These are phyloP conservation scores for Hyphopichia fennica DNA, from an alignment of 1,139 yeast genomes.

Conservation along the genomic window DNA sequence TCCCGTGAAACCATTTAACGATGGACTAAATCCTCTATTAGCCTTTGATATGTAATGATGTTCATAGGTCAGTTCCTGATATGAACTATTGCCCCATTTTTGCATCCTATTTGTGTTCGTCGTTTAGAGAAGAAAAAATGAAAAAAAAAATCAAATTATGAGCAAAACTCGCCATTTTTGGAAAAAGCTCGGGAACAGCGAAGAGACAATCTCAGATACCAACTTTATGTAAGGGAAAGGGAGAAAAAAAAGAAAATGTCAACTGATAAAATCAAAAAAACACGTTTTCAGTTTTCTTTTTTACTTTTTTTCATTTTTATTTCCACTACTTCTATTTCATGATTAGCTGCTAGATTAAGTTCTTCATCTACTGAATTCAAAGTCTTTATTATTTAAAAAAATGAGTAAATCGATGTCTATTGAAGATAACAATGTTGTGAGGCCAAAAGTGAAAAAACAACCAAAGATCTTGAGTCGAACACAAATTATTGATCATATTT, in stretches of 20 bases:
- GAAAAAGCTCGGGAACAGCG: not conserved
- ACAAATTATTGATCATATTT: conserved; percentile 48
- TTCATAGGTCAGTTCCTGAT: too few relatives aligned
- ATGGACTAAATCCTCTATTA: too few relatives aligned
- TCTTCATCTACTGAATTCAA: too few relatives aligned
- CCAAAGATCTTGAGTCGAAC: conserved; percentile 12
- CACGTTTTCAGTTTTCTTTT: too few relatives aligned
- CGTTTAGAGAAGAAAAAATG: not conserved
- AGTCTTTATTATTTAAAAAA: not conserved
- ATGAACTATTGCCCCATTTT: not conserved
- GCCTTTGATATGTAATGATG: too few relatives aligned
- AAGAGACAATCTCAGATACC: not conserved
- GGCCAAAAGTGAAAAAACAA: not conserved
- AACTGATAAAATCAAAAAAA: too few relatives aligned
- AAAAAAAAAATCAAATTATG: not conserved
- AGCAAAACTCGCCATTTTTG: not conserved
- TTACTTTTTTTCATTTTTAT: too few relatives aligned
- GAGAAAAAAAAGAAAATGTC: not conserved
- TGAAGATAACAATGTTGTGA: not conserved
- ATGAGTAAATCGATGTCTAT: not conserved
- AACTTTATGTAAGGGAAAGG: not conserved
- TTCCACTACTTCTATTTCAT: too few relatives aligned
- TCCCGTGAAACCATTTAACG: too few relatives aligned
- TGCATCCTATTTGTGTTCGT: not conserved
- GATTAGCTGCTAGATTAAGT: too few relatives aligned